These are phyloP conservation scores for Colletotrichum sp. DNA, from an alignment of 2,329 filamentous ascomycete genomes.

Conservation along the genomic window DNA sequence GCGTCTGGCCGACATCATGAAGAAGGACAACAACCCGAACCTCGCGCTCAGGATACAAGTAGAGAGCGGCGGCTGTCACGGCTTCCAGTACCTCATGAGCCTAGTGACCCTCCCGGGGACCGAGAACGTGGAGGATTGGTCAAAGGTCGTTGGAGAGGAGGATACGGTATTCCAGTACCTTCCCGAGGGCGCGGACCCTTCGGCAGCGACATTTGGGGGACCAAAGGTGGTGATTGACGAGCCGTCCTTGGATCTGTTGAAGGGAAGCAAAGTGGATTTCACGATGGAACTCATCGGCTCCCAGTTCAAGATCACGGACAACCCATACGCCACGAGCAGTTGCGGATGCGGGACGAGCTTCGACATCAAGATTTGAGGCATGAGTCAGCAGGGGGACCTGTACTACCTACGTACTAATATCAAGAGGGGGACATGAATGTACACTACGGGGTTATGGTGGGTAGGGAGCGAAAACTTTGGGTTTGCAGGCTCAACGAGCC, in stretches of 20 bases:
- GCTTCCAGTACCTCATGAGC: conserved; percentile 96
- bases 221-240: conserved; percentile 91
- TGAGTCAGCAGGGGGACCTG: neutral
- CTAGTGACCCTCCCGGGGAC: conserved; percentile 66
- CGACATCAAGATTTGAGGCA: conserved; percentile 75
- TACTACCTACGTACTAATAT: conserved; percentile 1
- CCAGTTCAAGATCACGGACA: conserved; percentile 96
- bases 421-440: neutral
- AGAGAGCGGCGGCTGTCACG: conserved; percentile 93
- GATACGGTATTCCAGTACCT: conserved; percentile 86
- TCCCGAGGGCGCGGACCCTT: conserved; percentile 44
- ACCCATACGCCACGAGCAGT: conserved; percentile 88
- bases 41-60: conserved; percentile 91
- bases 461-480: neutral
- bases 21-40: conserved; percentile 73
- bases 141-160: conserved; percentile 64
- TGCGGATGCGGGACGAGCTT: conserved; percentile 98
- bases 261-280: conserved; percentile 94
- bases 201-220: conserved; percentile 31
- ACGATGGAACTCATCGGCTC: conserved; percentile 89
- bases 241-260: conserved; percentile 84
- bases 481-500: neutral
- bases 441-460: neutral
- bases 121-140: conserved; percentile 34
- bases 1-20: conserved; percentile 80